Percentiles rank a stretch among this genome's conserved stretches.
Conservation (phyloP, 306 rosid genomes). For the Glycyrrhiza uralensis region DNA sequence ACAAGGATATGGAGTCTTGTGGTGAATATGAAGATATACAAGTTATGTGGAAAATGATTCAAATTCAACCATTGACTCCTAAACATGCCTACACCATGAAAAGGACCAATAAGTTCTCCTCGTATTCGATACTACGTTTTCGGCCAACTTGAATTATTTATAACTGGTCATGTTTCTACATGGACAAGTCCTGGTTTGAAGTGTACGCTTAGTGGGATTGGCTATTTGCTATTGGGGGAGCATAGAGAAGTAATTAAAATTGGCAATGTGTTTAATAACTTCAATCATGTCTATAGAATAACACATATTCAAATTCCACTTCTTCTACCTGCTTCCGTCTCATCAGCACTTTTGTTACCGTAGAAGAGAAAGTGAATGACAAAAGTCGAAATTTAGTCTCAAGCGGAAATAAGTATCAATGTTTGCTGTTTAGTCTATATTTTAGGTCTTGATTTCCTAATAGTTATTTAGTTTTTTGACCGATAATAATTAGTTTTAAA, state of each 20-base stretch:
- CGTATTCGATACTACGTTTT: conserved; percentile 41
- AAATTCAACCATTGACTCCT: conserved; percentile 47
- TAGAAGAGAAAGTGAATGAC: background rate
- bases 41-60: conserved; percentile 79
- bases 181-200: background rate
- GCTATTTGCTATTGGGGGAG: background rate
- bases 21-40: conserved; percentile 62
- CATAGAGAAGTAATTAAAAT: conserved; percentile 1
- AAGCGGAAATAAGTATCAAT: background rate
- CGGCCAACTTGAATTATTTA: conserved; percentile 32
- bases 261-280: background rate
- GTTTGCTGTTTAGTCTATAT: too few species aligned
- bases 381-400: background rate
- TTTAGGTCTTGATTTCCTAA: too few species aligned
- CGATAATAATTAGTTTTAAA: too few species aligned
- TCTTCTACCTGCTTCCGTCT: background rate
- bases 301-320: background rate
- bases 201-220: background rate
- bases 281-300: background rate
- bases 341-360: background rate
- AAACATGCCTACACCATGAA: conserved; percentile 19
- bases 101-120: conserved; percentile 2
- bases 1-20: conserved; percentile 63
- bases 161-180: background rate
- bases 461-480: too few species aligned